These are phyloP conservation scores for Podaxis sp. DNA, from an alignment of 768 basidiomycete genomes.

Conservation along the genomic window DNA sequence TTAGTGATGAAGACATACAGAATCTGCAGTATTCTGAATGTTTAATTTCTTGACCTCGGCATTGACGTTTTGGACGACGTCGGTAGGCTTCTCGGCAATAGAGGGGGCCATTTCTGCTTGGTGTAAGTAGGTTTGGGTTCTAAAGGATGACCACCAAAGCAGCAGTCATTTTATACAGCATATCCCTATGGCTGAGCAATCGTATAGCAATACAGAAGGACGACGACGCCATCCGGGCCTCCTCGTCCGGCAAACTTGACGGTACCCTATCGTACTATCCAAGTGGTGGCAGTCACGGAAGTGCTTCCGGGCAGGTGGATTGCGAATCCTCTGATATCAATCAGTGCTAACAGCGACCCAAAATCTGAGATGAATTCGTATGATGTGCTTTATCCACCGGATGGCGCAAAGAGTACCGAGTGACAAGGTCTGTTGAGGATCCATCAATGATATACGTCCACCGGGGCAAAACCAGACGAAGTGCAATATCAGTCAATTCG, in stretches of 20 bases:
- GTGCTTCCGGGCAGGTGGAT: not conserved
- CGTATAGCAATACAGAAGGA: not conserved
- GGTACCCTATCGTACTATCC: not conserved
- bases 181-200: not conserved
- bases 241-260: not conserved
- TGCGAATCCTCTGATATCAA: not conserved
- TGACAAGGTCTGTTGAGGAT: not conserved
- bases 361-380: not conserved
- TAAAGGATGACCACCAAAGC: not conserved
- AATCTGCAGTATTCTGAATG: slow-evolving; percentile 15
- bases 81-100: slow-evolving; percentile 23
- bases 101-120: slow-evolving; percentile 28
- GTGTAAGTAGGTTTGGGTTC: not conserved
- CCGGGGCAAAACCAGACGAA: not conserved
- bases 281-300: not conserved
- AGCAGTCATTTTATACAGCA: not conserved
- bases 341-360: not conserved
- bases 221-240: not conserved
- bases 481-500: not conserved
- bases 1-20: not conserved
- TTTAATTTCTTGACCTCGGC: slow-evolving; percentile 18
- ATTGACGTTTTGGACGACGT: slow-evolving; percentile 10
- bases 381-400: not conserved
- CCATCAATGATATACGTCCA: not conserved
- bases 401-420: not conserved